Evolutionary conservation across 768 basidiomycete genomes (phyloP).

Genomic region (Suillus subluteus): DNA sequence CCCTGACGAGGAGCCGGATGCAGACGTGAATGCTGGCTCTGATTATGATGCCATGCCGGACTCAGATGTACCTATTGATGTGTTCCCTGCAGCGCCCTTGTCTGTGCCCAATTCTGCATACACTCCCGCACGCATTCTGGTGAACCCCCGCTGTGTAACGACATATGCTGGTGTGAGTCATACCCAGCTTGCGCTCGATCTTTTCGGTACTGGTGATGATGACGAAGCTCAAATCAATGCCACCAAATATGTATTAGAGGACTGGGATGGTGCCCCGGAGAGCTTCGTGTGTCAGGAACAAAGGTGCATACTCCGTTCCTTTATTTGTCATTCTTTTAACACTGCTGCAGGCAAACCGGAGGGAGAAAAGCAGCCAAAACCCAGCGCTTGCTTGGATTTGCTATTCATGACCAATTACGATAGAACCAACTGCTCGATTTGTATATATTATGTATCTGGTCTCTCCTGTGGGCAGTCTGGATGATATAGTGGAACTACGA

Average conservation of each 20-base stretch:
- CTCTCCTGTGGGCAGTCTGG: slow-evolving; percentile 1
- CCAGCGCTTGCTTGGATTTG: slow-evolving; percentile 82
- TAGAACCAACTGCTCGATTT: slow-evolving; percentile 17
- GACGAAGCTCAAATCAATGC: slow-evolving; percentile 51
- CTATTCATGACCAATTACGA: slow-evolving; percentile 72
- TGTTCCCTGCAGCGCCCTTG: slow-evolving; percentile 41
- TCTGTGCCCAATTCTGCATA: slow-evolving; percentile 89
- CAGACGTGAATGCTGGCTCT: slow-evolving; percentile 83
- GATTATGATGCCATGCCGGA: slow-evolving; percentile 87
- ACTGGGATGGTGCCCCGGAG: slow-evolving; percentile 97
- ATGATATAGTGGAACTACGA: not conserved
- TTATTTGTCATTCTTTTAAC: slow-evolving; percentile 8
- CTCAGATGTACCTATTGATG: slow-evolving; percentile 44
- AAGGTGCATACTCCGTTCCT: slow-evolving; percentile 47
- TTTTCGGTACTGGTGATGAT: slow-evolving; percentile 82
- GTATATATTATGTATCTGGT: slow-evolving; percentile 1
- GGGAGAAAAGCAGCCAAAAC: slow-evolving; percentile 90
- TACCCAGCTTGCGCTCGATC: slow-evolving; percentile 90
- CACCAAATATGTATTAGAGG: slow-evolving; percentile 82
- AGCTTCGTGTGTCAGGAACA: slow-evolving; percentile 99
- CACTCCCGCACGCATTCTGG: slow-evolving; percentile 85
- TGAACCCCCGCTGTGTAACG: slow-evolving; percentile 96
- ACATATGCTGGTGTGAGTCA: slow-evolving; percentile 98
- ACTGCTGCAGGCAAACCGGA: slow-evolving; percentile 67
- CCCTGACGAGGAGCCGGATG: slow-evolving; percentile 44